phyloP scores from a whole-genome alignment of 2,329 filamentous ascomycete genomes.

The Ceratocystis cacaofunesta region DNA sequence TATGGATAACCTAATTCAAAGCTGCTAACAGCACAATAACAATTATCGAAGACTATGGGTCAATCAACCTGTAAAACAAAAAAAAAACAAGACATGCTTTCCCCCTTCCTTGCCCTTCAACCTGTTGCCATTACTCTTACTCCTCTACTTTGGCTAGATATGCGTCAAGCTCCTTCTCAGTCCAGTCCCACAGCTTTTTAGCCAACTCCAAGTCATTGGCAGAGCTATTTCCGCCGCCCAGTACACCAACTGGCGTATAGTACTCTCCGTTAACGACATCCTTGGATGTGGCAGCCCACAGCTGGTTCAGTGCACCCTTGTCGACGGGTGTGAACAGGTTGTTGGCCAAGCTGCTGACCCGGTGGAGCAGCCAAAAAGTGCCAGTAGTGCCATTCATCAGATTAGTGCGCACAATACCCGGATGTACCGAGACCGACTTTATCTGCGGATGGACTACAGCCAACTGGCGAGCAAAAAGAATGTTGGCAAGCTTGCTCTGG shows the following conservation, averaged over 20 bases:
- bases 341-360: conserved; percentile 17
- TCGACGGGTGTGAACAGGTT: conserved; percentile 21
- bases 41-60: background rate
- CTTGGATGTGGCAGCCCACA: conserved; percentile 29
- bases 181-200: conserved; percentile 26
- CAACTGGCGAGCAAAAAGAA: conserved; percentile 23
- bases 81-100: background rate
- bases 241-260: conserved; percentile 24
- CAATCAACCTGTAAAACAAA: too few relatives aligned
- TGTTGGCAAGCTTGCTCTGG: conserved; percentile 24
- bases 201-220: conserved; percentile 22
- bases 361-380: conserved; percentile 11
- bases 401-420: conserved; percentile 22
- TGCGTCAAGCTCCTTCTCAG: conserved; percentile 23
- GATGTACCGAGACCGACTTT: conserved; percentile 21
- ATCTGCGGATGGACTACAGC: conserved; percentile 20
- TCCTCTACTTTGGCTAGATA: conserved; percentile 9
- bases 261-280: conserved; percentile 24
- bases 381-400: conserved; percentile 19
- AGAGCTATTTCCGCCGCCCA: conserved; percentile 19
- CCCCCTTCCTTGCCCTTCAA: background rate
- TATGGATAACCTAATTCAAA: background rate
- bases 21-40: background rate
- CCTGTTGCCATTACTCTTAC: background rate
- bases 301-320: conserved; percentile 28